phyloP scores from a whole-genome alignment of 1,139 yeast species.

The Debaryomycetaceae sp. region DNA sequence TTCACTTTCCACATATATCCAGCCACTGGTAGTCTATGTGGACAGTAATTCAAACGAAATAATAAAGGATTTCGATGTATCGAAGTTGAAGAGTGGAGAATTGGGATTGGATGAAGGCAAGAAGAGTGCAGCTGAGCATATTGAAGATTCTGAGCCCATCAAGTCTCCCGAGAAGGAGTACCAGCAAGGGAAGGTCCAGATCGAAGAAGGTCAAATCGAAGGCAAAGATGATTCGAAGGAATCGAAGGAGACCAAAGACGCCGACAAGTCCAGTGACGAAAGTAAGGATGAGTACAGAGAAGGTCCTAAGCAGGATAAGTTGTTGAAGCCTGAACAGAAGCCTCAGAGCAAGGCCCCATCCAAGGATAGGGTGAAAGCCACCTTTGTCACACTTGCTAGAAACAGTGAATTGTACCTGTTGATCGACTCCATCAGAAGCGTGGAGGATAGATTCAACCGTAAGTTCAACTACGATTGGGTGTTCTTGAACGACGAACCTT shows the following conservation, averaged over 20 bases:
- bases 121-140: neutral
- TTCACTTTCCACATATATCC: slow-evolving; percentile 12
- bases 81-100: neutral
- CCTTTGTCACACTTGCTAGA: slow-evolving; percentile 58
- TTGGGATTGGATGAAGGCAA: slow-evolving; percentile 5
- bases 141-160: neutral
- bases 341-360: neutral
- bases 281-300: neutral
- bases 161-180: slow-evolving; percentile 2
- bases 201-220: slow-evolving; percentile 7
- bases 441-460: slow-evolving; percentile 71
- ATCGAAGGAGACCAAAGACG: neutral
- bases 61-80: slow-evolving; percentile 8
- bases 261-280: neutral
- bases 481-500: slow-evolving; percentile 64
- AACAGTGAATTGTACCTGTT: slow-evolving; percentile 66
- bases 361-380: slow-evolving; percentile 48
- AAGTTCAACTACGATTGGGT: slow-evolving; percentile 78
- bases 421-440: slow-evolving; percentile 58
- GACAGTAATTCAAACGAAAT: slow-evolving; percentile 21
- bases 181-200: slow-evolving; percentile 6
- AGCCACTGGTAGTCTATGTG: slow-evolving; percentile 22
- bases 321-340: slow-evolving; percentile 1
- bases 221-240: slow-evolving; percentile 3
- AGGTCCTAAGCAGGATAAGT: neutral